Conservation (phyloP, 305 asterid genomes). For the Fraxinus sp. region DNA sequence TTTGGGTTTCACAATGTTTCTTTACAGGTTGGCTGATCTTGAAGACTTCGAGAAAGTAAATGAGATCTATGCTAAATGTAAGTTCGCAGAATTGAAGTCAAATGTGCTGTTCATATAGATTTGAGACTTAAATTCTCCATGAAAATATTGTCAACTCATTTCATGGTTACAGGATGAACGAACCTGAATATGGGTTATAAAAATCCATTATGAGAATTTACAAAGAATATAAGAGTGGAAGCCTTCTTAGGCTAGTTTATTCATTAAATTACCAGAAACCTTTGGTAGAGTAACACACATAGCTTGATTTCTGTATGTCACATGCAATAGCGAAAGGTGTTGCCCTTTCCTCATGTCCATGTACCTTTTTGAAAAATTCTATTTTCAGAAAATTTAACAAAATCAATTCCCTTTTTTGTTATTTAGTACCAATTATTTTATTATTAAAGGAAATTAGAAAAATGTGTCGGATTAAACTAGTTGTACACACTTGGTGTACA, state of each 20-base stretch:
- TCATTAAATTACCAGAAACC: not conserved
- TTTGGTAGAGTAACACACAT: not conserved
- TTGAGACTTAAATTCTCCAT: constrained; percentile 3
- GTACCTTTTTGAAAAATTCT: not conserved
- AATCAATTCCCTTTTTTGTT: not conserved
- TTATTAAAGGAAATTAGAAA: not conserved
- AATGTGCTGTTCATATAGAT: not conserved
- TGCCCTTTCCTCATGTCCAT: not conserved
- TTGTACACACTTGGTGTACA: too few relatives aligned
- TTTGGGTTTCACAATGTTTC: constrained; percentile 6
- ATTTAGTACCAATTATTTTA: not conserved
- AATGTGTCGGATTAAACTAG: not conserved
- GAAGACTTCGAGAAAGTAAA: constrained; percentile 84
- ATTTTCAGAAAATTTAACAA: not conserved
- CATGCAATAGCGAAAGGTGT: not conserved
- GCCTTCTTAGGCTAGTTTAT: not conserved
- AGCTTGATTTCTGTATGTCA: not conserved
- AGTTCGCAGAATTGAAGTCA: constrained; percentile 34
- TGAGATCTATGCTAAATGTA: constrained; percentile 82
- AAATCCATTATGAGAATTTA: not conserved
- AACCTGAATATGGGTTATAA: not conserved
- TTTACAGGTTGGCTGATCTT: constrained; percentile 80
- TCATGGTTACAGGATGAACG: not conserved
- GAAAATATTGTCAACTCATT: not conserved
- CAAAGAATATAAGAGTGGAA: not conserved